Evolutionary conservation across 2,329 filamentous ascomycete species (phyloP), one percentile per base, ranked within the genome.

Genomic region (Aureobasidium subglaciale): DNA sequence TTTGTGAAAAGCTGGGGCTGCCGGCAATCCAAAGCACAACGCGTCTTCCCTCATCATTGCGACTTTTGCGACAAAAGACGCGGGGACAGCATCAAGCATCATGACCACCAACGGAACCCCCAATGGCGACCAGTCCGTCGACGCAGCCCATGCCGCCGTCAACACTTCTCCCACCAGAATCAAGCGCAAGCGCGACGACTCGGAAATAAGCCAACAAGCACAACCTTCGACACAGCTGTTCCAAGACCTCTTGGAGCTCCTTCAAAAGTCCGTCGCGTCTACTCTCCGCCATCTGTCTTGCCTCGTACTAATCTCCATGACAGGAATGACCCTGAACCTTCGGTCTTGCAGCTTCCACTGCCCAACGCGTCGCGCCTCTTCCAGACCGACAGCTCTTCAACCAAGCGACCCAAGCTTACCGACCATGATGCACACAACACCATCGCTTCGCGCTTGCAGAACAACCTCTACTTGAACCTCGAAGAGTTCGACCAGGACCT

Each of bases 321-420:
- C 45, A 67, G 65, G 34, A 45, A 65, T 57, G 75, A 78, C 62
- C 73, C 72, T 2, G 64, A 67, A 10, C 74, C 75, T 16, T 76
- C 75, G 16, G 72, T 77, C 58, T 68, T 78, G 43, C 59, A 71
- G 27, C 67, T 71, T 54, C 59, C 69, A 16, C 61, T 76, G 30
- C 60, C 62, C 64, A 55, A 59, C 63, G 52, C 46, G 22, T 50
- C 53, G 25, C 53, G 41, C 50, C 25, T 54, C 29, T 25, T 18
- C 20, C 43, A 53, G 5, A 68, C 71, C 25, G 66, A 68, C 29
- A 73, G 75, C 58, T 72, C 73, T 41, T 68, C 71, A 22, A 61
- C 67, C 25, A 78, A 78, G 64, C 75, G 75, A 59, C 64, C 72
- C 29, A 75, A 73, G 60, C 61, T 75, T 35, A 68, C 71, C 11